Evolutionary conservation across 148 eudicot genomes (phyloP), one percentile per base, ranked within the genome.

Genomic region (Silene latifolia): DNA sequence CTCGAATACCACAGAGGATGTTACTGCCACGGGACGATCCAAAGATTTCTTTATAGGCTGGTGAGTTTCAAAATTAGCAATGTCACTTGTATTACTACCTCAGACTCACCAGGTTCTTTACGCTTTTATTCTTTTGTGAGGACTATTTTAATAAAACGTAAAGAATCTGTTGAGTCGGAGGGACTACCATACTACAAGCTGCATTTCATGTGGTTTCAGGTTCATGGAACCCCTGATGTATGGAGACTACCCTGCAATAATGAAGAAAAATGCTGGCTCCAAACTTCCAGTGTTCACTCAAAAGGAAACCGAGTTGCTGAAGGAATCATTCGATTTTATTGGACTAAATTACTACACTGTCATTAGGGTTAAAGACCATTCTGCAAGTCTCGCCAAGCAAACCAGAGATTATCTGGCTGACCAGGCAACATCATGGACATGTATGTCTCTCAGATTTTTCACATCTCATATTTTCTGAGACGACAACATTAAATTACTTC

Each of bases 191-290:
- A 27, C 29, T 27, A 32, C 4, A 32, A 32, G 35, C 4, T 48
- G 54, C 15, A 48, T 48, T 48, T 29, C 23, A 13, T 63, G 20
- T 35, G 12, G 12, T 21, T 1, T 61, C 81, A 90, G 94, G 89
- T 72, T 88, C 51, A 57, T 88, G 80, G 69, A 84, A 60, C 92
- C 97, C 21, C 75, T 92, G 80, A 69, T 81, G 69, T 61, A 68
- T 35, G 97, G 94, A 44, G 90, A 88, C 79, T 92, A 92, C 72
- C 97, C 94, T 3, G 80, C 76, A 25, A 76, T 79, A 63, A 76
- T 92, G 80, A 88, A 88, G 83, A 80, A 11, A 18, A 82, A 76
- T 61, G 92, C 59, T 1, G 89, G 88, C 48, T 54, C 44, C 54
- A 77, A 88, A 77, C 67, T 92, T 64, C 94, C 92, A 4, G 39